A percentile compares a stretch with the other conserved stretches of the same genome.
Conservation (phyloP, 768 basidiomycete genomes). For the Russula sp. region DNA sequence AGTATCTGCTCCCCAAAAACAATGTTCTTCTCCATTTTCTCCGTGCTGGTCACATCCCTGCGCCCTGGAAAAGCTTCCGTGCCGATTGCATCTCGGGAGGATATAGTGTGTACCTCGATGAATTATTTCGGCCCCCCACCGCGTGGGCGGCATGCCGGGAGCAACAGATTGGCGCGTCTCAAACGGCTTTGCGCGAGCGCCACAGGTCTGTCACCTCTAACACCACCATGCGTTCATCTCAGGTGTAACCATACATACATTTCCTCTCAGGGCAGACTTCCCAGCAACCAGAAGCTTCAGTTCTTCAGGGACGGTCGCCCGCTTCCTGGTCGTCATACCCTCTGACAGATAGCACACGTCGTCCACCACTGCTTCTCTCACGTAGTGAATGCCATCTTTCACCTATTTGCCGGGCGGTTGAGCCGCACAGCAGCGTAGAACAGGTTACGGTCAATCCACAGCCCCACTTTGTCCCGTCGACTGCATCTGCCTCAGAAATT, state of each 20-base stretch:
- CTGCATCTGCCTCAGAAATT: constrained; percentile 22
- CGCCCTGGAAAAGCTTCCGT: background rate
- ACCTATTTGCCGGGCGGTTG: background rate
- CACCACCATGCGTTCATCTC: background rate
- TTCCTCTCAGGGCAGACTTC: background rate
- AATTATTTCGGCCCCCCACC: background rate
- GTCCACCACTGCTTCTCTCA: background rate
- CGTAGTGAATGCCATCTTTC: background rate
- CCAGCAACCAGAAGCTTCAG: background rate
- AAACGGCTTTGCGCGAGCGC: constrained; percentile 3
- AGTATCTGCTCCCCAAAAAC: background rate
- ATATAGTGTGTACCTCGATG: background rate
- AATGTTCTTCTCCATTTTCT: constrained; percentile 6
- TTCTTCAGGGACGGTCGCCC: background rate
- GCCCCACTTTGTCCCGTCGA: constrained; percentile 22
- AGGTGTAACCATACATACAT: constrained; percentile 1
- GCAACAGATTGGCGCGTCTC: constrained; percentile 6
- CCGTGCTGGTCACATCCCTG: constrained; percentile 1
- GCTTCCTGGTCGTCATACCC: background rate
- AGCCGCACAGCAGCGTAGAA: background rate
- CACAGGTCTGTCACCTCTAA: constrained; percentile 1
- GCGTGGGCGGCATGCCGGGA: background rate
- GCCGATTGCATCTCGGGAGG: constrained; percentile 1
- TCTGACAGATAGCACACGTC: background rate
- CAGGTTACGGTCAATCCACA: background rate